phyloP scores from a whole-genome alignment of 2,329 filamentous ascomycete species.

The Trichoderma endophyticum region DNA sequence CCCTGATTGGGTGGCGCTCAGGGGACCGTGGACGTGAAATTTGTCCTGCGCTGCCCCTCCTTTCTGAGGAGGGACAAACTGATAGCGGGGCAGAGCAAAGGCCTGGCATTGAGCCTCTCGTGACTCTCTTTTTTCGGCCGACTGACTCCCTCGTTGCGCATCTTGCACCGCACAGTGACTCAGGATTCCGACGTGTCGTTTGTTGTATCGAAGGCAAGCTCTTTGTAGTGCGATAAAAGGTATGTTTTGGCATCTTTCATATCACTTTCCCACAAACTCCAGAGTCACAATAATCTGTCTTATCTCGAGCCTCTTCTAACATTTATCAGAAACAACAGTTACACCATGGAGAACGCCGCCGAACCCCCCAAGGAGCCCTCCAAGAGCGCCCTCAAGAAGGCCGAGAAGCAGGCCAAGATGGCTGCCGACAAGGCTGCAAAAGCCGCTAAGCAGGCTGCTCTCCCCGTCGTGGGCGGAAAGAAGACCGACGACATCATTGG shows the following conservation, averaged over 20 bases:
- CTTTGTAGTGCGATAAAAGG: neutral
- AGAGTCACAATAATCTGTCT: neutral
- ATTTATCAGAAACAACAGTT: neutral
- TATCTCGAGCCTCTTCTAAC: neutral
- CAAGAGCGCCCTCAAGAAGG: conserved; percentile 64
- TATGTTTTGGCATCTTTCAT: neutral
- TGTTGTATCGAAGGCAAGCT: neutral
- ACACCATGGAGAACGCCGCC: conserved; percentile 32
- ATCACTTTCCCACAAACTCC: neutral
- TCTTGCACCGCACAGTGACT: neutral
- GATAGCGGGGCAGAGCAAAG: conserved; percentile 22
- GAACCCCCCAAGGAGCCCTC: conserved; percentile 53
- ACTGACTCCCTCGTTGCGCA: conserved; percentile 4
- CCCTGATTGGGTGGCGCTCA: conserved; percentile 22
- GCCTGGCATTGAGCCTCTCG: conserved; percentile 10
- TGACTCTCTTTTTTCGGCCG: conserved; percentile 1
- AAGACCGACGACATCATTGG: conserved; percentile 72
- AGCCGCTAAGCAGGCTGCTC: conserved; percentile 51
- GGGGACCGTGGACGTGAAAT: conserved; percentile 19
- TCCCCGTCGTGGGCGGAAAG: conserved; percentile 57
- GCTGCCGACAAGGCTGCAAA: conserved; percentile 61
- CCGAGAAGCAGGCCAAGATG: conserved; percentile 60
- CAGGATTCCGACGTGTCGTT: neutral
- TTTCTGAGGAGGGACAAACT: conserved; percentile 15
- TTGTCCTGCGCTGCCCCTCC: conserved; percentile 23